Conservation (phyloP, 164 flowering plant species). For the Nymphaea thermarum region DNA sequence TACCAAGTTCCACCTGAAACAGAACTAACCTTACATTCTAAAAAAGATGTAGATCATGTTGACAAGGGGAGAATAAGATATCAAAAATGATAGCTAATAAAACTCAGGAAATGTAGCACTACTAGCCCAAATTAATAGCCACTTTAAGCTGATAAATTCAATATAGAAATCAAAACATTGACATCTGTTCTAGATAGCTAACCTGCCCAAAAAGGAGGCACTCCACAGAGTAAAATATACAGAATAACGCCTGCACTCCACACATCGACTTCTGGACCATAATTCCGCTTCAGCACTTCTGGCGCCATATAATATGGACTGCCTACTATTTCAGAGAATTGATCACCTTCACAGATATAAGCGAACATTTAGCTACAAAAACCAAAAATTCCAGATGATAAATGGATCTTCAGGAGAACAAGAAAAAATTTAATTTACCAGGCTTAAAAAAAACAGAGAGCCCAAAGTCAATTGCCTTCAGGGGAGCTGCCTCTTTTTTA, state of each 20-base stretch:
- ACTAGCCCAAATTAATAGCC: no score
- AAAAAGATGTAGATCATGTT: no score
- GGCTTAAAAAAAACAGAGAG: conserved; percentile 81
- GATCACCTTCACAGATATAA: conserved; percentile 40
- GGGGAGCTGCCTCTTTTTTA: conserved; percentile 71
- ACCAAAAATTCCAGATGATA: background rate
- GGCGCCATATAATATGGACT: conserved; percentile 99
- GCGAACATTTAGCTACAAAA: background rate
- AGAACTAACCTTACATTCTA: no score
- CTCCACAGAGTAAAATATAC: conserved; percentile 83
- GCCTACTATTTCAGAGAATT: conserved; percentile 78
- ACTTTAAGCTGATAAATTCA: no score
- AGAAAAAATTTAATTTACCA: conserved; percentile 24
- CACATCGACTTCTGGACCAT: conserved; percentile 84
- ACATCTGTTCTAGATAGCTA: conserved; percentile 10
- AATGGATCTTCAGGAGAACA: background rate
- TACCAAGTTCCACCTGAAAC: no score
- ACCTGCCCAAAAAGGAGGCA: conserved; percentile 99
- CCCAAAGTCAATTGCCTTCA: conserved; percentile 91
- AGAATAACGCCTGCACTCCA: conserved; percentile 97
- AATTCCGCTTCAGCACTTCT: conserved; percentile 76
- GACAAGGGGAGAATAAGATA: no score
- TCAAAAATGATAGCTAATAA: no score
- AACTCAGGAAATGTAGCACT: no score
- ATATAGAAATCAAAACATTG: background rate